Conservation (phyloP, 306 rosid species). For the Trifolium repens region DNA sequence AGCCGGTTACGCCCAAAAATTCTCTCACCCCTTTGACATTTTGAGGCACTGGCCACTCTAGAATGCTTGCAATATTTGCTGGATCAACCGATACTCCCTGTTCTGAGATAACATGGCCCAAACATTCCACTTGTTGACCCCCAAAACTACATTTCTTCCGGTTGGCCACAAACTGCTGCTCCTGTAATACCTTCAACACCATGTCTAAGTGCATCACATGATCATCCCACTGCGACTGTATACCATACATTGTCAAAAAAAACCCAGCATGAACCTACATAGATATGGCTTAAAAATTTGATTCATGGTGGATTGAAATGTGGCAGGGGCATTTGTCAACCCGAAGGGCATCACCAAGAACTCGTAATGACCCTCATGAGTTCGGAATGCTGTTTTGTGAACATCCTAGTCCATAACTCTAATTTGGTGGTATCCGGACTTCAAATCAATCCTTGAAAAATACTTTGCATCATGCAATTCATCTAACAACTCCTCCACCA, state of each 20-base stretch:
- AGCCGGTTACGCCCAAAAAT: not conserved
- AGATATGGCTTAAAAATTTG: not conserved
- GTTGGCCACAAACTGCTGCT: not conserved
- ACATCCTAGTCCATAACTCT: not conserved
- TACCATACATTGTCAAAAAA: not conserved
- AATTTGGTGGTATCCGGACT: no score
- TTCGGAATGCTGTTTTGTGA: not conserved
- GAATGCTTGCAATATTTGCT: not conserved
- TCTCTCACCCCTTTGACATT: not conserved
- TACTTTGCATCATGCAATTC: no score
- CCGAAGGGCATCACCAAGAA: not conserved
- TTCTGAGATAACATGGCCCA: not conserved
- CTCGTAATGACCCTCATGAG: not conserved
- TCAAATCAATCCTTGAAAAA: no score
- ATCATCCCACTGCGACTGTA: not conserved
- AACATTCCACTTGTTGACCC: no score
- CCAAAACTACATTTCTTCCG: not conserved
- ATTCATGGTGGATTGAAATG: not conserved
- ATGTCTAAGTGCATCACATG: not conserved
- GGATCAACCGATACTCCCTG: not conserved
- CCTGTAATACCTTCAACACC: no score
- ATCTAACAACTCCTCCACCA: no score
- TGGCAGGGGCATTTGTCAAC: not conserved
- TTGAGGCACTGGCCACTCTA: not conserved
- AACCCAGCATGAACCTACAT: not conserved